A percentile compares a stretch with the other conserved stretches of the same genome.
Conservation (phyloP, 139 green algal species). For the Chlorella sp. region DNA sequence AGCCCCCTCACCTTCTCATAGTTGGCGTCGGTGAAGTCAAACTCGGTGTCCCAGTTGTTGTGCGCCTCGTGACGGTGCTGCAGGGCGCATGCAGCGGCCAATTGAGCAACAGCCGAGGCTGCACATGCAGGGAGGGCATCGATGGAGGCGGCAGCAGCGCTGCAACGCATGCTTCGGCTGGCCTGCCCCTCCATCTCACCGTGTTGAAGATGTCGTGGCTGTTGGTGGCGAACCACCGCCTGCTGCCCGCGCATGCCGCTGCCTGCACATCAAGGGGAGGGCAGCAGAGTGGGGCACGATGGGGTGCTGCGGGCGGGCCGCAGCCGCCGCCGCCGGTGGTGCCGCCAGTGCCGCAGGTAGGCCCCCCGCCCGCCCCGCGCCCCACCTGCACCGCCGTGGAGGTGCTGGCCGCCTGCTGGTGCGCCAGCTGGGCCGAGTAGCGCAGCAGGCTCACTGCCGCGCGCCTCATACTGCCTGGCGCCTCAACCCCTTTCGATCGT, state of each 20-base stretch:
- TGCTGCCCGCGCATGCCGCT: background rate
- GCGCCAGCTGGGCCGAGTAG: conserved; percentile 20
- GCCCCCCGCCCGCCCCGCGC: background rate
- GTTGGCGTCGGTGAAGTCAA: conserved; percentile 90
- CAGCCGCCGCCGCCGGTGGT: no score
- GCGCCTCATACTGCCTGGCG: conserved; percentile 17
- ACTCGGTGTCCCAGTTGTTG: conserved; percentile 85
- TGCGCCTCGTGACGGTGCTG: conserved; percentile 78
- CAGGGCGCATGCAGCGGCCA: background rate
- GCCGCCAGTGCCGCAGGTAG: no score
- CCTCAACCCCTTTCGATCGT: background rate
- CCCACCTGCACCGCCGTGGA: conserved; percentile 29
- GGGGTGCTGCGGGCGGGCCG: background rate
- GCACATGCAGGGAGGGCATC: no score
- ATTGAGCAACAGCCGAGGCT: no score
- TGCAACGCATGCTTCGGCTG: no score
- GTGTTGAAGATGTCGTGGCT: conserved; percentile 92
- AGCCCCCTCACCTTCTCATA: conserved; percentile 61
- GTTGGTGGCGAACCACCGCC: conserved; percentile 84
- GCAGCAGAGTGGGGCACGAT: background rate
- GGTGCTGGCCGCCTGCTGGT: conserved; percentile 24
- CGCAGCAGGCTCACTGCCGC: conserved; percentile 12
- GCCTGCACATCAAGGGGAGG: background rate
- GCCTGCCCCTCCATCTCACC: conserved; percentile 35
- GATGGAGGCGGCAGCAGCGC: no score